Conservation (phyloP, 805 yeast species). For the Clavispora asparagi region DNA sequence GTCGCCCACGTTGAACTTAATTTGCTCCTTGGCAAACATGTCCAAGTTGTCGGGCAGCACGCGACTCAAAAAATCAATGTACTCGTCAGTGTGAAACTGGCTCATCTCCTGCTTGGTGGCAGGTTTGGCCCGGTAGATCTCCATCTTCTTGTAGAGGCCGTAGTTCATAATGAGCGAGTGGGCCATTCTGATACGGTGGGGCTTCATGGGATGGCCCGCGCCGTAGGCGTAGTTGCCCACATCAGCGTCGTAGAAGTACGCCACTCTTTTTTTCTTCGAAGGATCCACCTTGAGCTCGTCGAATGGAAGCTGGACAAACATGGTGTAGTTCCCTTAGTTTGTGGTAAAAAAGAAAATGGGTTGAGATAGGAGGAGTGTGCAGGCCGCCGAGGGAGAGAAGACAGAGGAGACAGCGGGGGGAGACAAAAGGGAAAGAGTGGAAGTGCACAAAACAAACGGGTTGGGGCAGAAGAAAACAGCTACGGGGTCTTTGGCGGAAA, state of each 20-base stretch:
- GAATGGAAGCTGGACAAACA: slow-evolving; percentile 41
- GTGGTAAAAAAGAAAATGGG: background rate
- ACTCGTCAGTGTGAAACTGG: slow-evolving; percentile 97
- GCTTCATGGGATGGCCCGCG: slow-evolving; percentile 99
- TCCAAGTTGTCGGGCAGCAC: slow-evolving; percentile 92
- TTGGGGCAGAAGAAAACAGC: no score
- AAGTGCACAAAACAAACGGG: no score
- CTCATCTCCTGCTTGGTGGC: slow-evolving; percentile 98
- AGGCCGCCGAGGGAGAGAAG: background rate
- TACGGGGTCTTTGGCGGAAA: no score
- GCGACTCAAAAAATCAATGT: slow-evolving; percentile 83
- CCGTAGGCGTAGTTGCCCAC: slow-evolving; percentile 98
- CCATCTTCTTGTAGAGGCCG: slow-evolving; percentile 95
- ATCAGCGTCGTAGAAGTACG: slow-evolving; percentile 57
- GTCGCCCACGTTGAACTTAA: slow-evolving; percentile 92
- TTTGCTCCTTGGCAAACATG: slow-evolving; percentile 79
- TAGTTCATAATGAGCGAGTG: slow-evolving; percentile 96
- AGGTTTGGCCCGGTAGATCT: slow-evolving; percentile 92
- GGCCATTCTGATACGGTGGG: slow-evolving; percentile 98
- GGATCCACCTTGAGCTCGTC: slow-evolving; percentile 41
- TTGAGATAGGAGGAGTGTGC: background rate
- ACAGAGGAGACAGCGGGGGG: background rate
- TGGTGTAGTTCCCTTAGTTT: slow-evolving; percentile 6
- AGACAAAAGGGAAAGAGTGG: background rate
- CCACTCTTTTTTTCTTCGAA: slow-evolving; percentile 37